Conservation (phyloP, 805 yeast species). For the Allodekkera sacchari region DNA sequence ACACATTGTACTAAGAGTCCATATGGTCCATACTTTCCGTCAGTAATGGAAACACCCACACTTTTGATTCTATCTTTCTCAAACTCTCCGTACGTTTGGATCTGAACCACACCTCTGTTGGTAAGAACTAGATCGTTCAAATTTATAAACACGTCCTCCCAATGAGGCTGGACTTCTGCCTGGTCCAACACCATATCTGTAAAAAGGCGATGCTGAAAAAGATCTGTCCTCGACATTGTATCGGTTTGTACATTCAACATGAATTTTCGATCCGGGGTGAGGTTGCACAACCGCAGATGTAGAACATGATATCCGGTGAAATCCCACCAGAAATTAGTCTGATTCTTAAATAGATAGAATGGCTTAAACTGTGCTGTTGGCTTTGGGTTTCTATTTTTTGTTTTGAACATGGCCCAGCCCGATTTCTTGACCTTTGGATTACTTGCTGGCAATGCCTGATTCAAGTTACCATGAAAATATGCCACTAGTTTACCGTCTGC, state of each 20-base stretch:
- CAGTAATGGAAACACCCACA: slow-evolving; percentile 71
- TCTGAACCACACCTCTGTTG: slow-evolving; percentile 56
- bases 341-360: slow-evolving; percentile 27
- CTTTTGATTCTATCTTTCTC: slow-evolving; percentile 61
- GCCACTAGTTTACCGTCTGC: slow-evolving; percentile 37
- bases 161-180: slow-evolving; percentile 24
- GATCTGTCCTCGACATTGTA: slow-evolving; percentile 66
- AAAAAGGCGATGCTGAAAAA: slow-evolving; percentile 76
- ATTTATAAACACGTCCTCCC: slow-evolving; percentile 81
- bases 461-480: slow-evolving; percentile 61
- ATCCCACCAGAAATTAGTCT: slow-evolving; percentile 52
- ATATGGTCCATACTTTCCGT: slow-evolving; percentile 71
- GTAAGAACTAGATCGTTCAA: slow-evolving; percentile 74
- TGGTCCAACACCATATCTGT: slow-evolving; percentile 24
- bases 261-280: slow-evolving; percentile 48
- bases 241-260: slow-evolving; percentile 77
- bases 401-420: slow-evolving; percentile 79
- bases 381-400: slow-evolving; percentile 47
- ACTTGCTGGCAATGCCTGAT: slow-evolving; percentile 54
- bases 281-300: slow-evolving; percentile 65
- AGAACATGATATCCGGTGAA: slow-evolving; percentile 56
- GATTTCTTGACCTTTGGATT: slow-evolving; percentile 56
- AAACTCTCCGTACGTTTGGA: slow-evolving; percentile 47
- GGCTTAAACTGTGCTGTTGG: slow-evolving; percentile 33
- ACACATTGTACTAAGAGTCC: slow-evolving; percentile 63